These are phyloP conservation scores for Scheffersomyces spartinae DNA, from an alignment of 805 yeast species.

Conservation along the genomic window DNA sequence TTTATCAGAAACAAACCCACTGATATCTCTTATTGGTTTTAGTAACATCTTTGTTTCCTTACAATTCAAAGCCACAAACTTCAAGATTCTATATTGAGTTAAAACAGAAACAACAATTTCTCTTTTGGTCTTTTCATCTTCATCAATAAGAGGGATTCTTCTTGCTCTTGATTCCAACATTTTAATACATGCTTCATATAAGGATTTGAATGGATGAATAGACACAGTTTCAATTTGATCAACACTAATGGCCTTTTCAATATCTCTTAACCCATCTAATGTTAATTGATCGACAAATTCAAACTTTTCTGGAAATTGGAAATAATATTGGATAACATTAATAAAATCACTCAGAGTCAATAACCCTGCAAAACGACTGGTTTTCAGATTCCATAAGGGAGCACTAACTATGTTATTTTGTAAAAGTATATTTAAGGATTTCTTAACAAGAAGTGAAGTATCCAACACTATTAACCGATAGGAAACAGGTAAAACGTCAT, in stretches of 20 bases:
- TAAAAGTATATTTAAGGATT: constrained; percentile 76
- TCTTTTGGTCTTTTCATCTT: constrained; percentile 82
- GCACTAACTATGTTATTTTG: constrained; percentile 95
- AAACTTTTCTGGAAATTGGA: constrained; percentile 78
- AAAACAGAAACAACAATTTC: constrained; percentile 92
- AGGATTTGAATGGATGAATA: constrained; percentile 80
- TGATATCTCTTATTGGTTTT: constrained; percentile 61
- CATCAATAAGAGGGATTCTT: constrained; percentile 88
- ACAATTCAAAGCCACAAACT: constrained; percentile 92
- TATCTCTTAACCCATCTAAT: constrained; percentile 72
- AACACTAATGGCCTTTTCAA: constrained; percentile 80
- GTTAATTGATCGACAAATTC: constrained; percentile 81
- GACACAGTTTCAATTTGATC: constrained; percentile 77
- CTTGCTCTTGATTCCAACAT: constrained; percentile 85
- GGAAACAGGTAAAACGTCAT: constrained; percentile 93
- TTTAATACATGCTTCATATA: constrained; percentile 86
- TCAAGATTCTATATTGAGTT: constrained; percentile 91
- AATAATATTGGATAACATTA: constrained; percentile 89
- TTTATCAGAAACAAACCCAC: constrained; percentile 43
- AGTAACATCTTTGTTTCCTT: constrained; percentile 80
- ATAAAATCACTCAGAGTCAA: constrained; percentile 87
- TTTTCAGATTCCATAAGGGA: constrained; percentile 89
- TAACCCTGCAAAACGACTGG: constrained; percentile 87
- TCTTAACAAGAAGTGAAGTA: constrained; percentile 80
- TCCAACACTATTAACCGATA: constrained; percentile 89